Evolutionary conservation across 192 early-diverging fungal species (phyloP).

Genomic region (Rhizophagus sp.): DNA sequence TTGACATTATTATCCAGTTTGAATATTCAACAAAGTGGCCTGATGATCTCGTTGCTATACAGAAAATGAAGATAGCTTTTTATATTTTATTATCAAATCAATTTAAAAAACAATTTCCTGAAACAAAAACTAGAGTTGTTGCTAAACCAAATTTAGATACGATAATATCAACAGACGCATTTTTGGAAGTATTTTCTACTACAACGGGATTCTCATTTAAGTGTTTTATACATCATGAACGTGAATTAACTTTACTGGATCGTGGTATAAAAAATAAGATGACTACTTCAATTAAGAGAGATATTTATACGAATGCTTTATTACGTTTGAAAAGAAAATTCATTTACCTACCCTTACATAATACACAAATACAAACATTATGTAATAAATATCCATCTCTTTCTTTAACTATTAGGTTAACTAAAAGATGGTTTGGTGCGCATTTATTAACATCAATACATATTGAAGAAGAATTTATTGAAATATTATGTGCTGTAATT

Average conservation of each 20-base stretch:
- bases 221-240: slow-evolving; percentile 70
- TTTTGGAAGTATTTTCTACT: slow-evolving; percentile 70
- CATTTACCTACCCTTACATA: slow-evolving; percentile 53
- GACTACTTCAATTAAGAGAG: slow-evolving; percentile 46
- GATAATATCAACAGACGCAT: slow-evolving; percentile 51
- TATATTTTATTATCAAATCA: slow-evolving; percentile 73
- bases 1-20: slow-evolving; percentile 84
- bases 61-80: slow-evolving; percentile 90
- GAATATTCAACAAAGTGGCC: slow-evolving; percentile 87
- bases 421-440: slow-evolving; percentile 87
- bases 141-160: slow-evolving; percentile 47
- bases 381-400: slow-evolving; percentile 75
- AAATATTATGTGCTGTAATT: slow-evolving; percentile 70
- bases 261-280: slow-evolving; percentile 48
- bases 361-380: slow-evolving; percentile 68
- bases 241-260: slow-evolving; percentile 66
- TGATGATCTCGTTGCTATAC: slow-evolving; percentile 81
- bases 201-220: slow-evolving; percentile 77
- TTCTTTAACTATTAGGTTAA: slow-evolving; percentile 78
- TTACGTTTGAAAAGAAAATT: slow-evolving; percentile 52
- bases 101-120: slow-evolving; percentile 45
- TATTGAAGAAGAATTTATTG: slow-evolving; percentile 76
- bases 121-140: slow-evolving; percentile 41
- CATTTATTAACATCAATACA: slow-evolving; percentile 72
- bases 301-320: slow-evolving; percentile 51